Percentiles rank a stretch among this genome's conserved stretches.
Conservation (phyloP, 2,329 filamentous ascomycete species). For the Pseudogymnoascus verrucosus region DNA sequence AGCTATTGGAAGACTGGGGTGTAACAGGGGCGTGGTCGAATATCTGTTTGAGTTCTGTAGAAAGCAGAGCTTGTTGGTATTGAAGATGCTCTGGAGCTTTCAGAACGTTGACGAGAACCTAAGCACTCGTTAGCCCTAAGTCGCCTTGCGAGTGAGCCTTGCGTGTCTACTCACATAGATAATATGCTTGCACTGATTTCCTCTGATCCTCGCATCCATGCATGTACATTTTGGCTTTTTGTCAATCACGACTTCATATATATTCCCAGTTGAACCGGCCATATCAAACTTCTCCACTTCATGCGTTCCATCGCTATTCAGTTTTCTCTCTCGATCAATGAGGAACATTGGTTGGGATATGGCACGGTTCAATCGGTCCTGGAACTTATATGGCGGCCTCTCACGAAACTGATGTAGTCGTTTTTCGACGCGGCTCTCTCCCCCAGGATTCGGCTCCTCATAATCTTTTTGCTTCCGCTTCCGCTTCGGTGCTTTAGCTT, state of each 20-base stretch:
- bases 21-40: conserved; percentile 44
- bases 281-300: conserved; percentile 44
- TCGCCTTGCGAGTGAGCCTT: conserved; percentile 3
- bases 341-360: conserved; percentile 49
- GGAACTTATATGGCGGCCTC: conserved; percentile 37
- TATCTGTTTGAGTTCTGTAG: conserved; percentile 48
- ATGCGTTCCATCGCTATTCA: conserved; percentile 31
- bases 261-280: conserved; percentile 53
- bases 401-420: conserved; percentile 33
- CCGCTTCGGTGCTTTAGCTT: background rate
- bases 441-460: background rate
- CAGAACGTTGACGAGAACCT: conserved; percentile 49
- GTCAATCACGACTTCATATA: conserved; percentile 50
- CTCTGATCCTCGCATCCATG: conserved; percentile 40
- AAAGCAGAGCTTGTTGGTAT: conserved; percentile 53
- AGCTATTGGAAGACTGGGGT: conserved; percentile 31
- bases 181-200: conserved; percentile 57
- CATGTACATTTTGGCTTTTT: conserved; percentile 47
- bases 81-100: conserved; percentile 46
- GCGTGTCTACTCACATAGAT: conserved; percentile 38
- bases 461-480: background rate
- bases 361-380: conserved; percentile 40
- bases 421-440: conserved; percentile 26
- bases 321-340: conserved; percentile 35
- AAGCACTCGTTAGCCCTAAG: conserved; percentile 13